Percentiles rank a stretch among this genome's conserved stretches.
Conservation (phyloP, 768 basidiomycete genomes). For the Podaxis sp. region DNA sequence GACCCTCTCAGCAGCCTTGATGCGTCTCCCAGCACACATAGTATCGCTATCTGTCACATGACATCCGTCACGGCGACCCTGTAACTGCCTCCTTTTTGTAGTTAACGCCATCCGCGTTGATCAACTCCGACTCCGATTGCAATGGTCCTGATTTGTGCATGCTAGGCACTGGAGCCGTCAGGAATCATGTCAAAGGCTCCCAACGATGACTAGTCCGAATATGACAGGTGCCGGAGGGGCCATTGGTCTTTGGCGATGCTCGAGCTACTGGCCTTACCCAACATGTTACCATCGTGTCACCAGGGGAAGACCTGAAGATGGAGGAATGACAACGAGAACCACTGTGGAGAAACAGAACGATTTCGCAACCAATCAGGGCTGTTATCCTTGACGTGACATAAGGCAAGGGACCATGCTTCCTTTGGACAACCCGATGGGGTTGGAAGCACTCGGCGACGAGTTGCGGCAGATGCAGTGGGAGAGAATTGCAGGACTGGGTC, state of each 20-base stretch:
- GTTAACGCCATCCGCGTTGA: constrained; percentile 8
- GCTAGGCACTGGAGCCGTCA: not conserved
- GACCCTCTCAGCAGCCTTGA: too few relatives aligned
- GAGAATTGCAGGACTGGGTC: not conserved
- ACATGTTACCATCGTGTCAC: constrained; percentile 4
- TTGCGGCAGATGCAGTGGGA: not conserved
- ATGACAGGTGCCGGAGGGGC: not conserved
- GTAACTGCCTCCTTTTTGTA: not conserved
- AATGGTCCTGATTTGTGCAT: not conserved
- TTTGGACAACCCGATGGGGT: constrained; percentile 19
- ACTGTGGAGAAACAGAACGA: not conserved
- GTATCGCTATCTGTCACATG: not conserved
- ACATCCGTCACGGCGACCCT: not conserved
- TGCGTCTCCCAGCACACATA: not conserved
- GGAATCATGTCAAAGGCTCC: too few relatives aligned
- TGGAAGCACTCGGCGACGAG: not conserved
- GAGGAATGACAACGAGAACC: not conserved
- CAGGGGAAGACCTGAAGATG: not conserved
- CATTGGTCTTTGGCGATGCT: not conserved
- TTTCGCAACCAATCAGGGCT: constrained; percentile 24
- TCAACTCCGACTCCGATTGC: constrained; percentile 12
- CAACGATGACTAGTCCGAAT: too few relatives aligned
- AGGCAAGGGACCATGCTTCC: constrained; percentile 28
- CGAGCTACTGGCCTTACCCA: not conserved
- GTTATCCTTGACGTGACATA: constrained; percentile 34